Conservation (phyloP, 768 basidiomycete genomes). For the Trametes coccinea region DNA sequence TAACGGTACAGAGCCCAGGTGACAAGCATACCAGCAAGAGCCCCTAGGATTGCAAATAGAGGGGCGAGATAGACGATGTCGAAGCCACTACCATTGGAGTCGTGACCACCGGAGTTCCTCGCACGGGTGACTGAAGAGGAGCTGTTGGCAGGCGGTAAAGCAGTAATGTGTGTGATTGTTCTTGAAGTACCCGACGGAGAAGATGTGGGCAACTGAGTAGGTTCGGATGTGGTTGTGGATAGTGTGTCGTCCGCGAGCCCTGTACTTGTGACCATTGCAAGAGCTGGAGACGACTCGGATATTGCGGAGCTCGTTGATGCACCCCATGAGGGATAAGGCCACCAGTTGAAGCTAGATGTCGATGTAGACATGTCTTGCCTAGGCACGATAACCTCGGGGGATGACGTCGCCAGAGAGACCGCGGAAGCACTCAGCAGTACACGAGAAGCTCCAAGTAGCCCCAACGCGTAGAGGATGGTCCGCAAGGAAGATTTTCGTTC, state of each 20-base stretch:
- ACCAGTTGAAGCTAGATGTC: conserved; percentile 35
- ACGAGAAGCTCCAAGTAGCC: background rate
- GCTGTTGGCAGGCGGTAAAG: conserved; percentile 28
- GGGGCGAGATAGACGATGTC: conserved; percentile 33
- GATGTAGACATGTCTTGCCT: conserved; percentile 5
- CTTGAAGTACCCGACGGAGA: conserved; percentile 9
- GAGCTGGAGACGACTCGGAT: background rate
- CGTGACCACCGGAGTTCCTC: background rate
- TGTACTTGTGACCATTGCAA: background rate
- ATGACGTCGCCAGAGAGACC: background rate
- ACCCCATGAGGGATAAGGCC: conserved; percentile 36
- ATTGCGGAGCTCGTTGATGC: background rate
- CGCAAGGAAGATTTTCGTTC: background rate
- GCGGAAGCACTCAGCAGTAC: background rate
- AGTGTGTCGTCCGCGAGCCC: background rate
- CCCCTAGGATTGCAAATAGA: conserved; percentile 31
- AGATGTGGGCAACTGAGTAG: background rate
- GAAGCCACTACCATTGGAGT: conserved; percentile 12
- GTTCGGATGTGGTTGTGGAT: background rate
- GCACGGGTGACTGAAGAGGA: conserved; percentile 15
- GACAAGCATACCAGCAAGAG: conserved; percentile 25
- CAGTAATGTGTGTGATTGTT: conserved; percentile 26
- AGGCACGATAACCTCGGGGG: background rate
- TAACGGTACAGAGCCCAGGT: conserved; percentile 27
- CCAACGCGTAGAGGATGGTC: background rate